Percentiles rank a stretch among this genome's conserved stretches.
These are phyloP conservation scores for Annulohypoxylon maeteangense DNA, from an alignment of 495 filamentous ascomycete genomes.

Conservation along the genomic window DNA sequence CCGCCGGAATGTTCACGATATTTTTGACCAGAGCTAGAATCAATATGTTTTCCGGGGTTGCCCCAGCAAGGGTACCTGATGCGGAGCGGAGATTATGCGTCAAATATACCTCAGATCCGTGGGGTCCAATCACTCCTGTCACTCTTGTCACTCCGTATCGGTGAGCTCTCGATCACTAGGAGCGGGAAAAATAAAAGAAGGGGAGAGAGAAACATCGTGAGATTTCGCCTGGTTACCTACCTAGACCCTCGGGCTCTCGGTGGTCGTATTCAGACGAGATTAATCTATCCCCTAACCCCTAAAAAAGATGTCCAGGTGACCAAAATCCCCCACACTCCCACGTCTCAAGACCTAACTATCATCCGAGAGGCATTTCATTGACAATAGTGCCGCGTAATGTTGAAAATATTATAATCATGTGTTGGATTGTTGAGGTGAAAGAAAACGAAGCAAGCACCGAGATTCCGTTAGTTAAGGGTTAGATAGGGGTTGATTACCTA, in stretches of 20 bases:
- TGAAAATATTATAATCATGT: constrained; percentile 8
- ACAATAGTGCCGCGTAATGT: constrained; percentile 23
- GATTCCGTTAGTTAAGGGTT: neutral
- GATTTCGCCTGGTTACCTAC: constrained; percentile 9
- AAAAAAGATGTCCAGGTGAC: constrained; percentile 37
- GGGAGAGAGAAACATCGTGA: constrained; percentile 23
- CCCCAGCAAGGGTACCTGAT: constrained; percentile 13
- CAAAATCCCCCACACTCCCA: constrained; percentile 40
- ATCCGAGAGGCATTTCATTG: constrained; percentile 23
- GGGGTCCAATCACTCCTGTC: constrained; percentile 18
- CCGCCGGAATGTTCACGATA: constrained; percentile 34
- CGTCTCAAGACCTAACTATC: constrained; percentile 15
- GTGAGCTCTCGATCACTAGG: constrained; percentile 15
- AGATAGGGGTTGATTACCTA: too few species aligned
- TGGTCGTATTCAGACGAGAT: constrained; percentile 38
- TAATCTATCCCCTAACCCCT: constrained; percentile 23
- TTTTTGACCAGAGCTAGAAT: constrained; percentile 1
- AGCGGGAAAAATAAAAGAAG: constrained; percentile 3
- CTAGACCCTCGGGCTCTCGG: constrained; percentile 34
- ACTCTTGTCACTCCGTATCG: constrained; percentile 24
- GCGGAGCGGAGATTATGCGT: constrained; percentile 38
- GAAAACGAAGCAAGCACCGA: neutral
- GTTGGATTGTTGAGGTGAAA: constrained; percentile 7
- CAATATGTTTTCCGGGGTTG: constrained; percentile 25
- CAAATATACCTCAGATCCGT: constrained; percentile 41